Conservation (phyloP, 139 green algal genomes). For the Mesotaenium endlicherianum region DNA sequence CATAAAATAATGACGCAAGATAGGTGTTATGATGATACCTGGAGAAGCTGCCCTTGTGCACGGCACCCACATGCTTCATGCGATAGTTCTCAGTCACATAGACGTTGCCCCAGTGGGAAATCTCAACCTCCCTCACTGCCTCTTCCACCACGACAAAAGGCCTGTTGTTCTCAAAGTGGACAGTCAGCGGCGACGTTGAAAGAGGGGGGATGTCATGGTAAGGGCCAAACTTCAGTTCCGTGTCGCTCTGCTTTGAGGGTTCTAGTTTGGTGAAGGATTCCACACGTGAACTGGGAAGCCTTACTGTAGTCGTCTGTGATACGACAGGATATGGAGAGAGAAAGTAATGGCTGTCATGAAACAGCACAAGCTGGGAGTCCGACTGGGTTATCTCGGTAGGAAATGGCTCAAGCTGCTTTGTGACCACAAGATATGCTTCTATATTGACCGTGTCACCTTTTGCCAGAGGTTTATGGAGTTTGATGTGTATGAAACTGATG, state of each 20-base stretch:
- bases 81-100: constrained; percentile 86
- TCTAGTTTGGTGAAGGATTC: constrained; percentile 57
- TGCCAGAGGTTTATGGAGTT: constrained; percentile 5
- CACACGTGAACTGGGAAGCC: constrained; percentile 51
- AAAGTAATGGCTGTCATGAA: constrained; percentile 58
- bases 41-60: constrained; percentile 64
- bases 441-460: constrained; percentile 18
- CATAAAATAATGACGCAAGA: not conserved
- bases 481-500: constrained; percentile 1
- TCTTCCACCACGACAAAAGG: constrained; percentile 65
- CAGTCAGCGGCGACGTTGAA: constrained; percentile 49
- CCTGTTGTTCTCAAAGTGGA: constrained; percentile 82
- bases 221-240: constrained; percentile 52
- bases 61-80: constrained; percentile 65
- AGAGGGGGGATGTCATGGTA: constrained; percentile 56
- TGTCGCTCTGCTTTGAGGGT: constrained; percentile 40
- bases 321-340: constrained; percentile 68
- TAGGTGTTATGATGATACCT: too few relatives aligned
- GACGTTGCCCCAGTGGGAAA: constrained; percentile 90
- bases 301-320: constrained; percentile 62
- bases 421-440: constrained; percentile 20
- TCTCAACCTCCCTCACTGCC: constrained; percentile 76
- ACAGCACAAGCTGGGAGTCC: constrained; percentile 75
- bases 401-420: constrained; percentile 59
- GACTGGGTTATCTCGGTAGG: constrained; percentile 66